Evolutionary conservation across 169 alveolate genomes (phyloP).

Genomic region (Eimeria acervulina): DNA sequence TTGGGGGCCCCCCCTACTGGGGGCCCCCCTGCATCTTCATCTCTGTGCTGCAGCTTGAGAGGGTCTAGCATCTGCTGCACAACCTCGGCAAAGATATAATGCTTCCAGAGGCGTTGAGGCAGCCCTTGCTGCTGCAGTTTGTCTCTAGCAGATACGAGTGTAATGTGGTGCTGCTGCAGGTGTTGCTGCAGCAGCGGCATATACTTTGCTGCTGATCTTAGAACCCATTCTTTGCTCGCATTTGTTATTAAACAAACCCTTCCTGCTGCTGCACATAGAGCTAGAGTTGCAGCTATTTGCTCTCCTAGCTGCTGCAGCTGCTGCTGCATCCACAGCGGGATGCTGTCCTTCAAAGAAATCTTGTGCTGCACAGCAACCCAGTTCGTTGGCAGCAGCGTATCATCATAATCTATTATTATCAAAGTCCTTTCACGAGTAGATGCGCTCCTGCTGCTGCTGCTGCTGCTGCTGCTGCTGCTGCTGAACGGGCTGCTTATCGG

Average conservation of each 20-base stretch:
- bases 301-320: slow-evolving; percentile 88
- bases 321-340: slow-evolving; percentile 85
- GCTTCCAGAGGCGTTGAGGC: slow-evolving; percentile 93
- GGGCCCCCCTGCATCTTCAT: slow-evolving; percentile 83
- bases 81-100: slow-evolving; percentile 88
- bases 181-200: slow-evolving; percentile 88
- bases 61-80: slow-evolving; percentile 89
- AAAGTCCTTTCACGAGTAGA: slow-evolving; percentile 84
- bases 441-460: not conserved
- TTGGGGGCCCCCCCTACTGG: slow-evolving; percentile 30
- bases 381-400: slow-evolving; percentile 92
- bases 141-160: slow-evolving; percentile 92
- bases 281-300: slow-evolving; percentile 87
- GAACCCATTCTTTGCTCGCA: slow-evolving; percentile 93
- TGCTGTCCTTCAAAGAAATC: slow-evolving; percentile 81
- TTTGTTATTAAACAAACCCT: slow-evolving; percentile 91
- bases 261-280: slow-evolving; percentile 87
- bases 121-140: slow-evolving; percentile 89
- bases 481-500: not conserved
- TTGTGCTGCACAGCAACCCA: slow-evolving; percentile 88
- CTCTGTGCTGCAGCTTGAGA: slow-evolving; percentile 82
- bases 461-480: not conserved
- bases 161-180: slow-evolving; percentile 87
- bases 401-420: slow-evolving; percentile 93
- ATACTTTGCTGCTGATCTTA: slow-evolving; percentile 89